These are phyloP conservation scores for Artemisia argyi DNA, from an alignment of 129 eudicot species.

Conservation along the genomic window DNA sequence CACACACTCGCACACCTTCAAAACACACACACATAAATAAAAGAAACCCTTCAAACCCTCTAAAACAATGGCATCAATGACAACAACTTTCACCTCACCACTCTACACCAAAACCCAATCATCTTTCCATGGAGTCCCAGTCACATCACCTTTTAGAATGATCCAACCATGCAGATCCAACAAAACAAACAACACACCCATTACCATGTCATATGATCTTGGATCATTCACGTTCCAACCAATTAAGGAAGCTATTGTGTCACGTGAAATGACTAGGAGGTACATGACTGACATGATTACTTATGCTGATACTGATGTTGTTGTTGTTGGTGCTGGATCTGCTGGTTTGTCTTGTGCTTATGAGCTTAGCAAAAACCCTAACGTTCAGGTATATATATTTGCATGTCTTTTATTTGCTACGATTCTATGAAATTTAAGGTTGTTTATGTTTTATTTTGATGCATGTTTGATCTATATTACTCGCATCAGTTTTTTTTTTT, in stretches of 20 bases:
- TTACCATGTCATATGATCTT: constrained; percentile 63
- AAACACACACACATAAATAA: neutral
- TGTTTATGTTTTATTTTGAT: too few species aligned
- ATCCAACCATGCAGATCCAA: constrained; percentile 42
- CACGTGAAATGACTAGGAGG: constrained; percentile 88
- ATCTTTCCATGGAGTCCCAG: constrained; percentile 53
- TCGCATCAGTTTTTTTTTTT: too few species aligned
- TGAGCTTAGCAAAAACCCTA: constrained; percentile 85
- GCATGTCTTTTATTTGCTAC: neutral
- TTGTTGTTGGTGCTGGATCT: constrained; percentile 85
- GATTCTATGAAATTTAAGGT: too few species aligned
- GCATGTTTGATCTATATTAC: too few species aligned
- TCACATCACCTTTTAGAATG: constrained; percentile 25
- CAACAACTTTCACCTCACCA: constrained; percentile 47
- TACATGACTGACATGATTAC: constrained; percentile 93
- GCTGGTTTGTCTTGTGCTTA: constrained; percentile 91
- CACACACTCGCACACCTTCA: constrained; percentile 23
- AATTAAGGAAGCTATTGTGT: constrained; percentile 78
- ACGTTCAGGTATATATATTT: constrained; percentile 41
- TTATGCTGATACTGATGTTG: constrained; percentile 86
- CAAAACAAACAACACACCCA: constrained; percentile 41
- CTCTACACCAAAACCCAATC: constrained; percentile 40
- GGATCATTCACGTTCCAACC: constrained; percentile 60
- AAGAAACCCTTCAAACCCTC: neutral
- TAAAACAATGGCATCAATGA: constrained; percentile 56